These are phyloP conservation scores for Citrus mangshanensis DNA, from an alignment of 345 rosid genomes.

Conservation along the genomic window DNA sequence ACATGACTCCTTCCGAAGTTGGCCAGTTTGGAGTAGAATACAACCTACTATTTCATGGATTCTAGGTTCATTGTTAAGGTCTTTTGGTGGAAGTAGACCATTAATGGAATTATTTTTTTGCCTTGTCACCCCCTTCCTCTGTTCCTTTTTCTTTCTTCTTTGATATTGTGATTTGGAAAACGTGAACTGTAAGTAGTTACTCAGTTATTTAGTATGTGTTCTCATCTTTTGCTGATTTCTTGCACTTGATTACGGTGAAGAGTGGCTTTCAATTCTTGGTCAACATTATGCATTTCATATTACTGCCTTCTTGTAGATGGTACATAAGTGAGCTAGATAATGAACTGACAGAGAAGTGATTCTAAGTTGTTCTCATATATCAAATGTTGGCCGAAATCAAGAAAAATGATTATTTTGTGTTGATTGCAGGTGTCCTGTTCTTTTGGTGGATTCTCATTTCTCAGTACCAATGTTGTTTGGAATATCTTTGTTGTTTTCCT, in stretches of 20 bases:
- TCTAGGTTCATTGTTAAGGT: neutral
- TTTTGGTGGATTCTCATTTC: neutral
- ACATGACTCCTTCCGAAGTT: too few species aligned
- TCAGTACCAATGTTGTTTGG: neutral
- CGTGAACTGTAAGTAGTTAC: neutral
- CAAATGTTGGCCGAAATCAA: neutral
- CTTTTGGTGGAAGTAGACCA: neutral
- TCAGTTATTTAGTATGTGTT: neutral
- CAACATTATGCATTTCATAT: neutral
- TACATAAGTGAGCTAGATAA: neutral
- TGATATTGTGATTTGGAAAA: neutral
- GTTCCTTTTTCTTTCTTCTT: neutral
- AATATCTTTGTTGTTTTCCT: neutral
- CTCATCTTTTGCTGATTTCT: neutral
- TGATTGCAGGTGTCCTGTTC: slow-evolving; percentile 11
- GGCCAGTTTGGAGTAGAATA: neutral
- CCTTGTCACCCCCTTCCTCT: neutral
- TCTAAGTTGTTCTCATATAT: neutral
- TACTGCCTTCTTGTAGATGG: neutral
- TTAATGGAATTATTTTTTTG: neutral
- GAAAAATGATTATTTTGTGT: neutral
- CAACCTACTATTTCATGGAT: neutral
- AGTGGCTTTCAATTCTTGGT: neutral
- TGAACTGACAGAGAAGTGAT: neutral
- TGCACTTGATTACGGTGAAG: neutral